These are phyloP conservation scores for Claviceps humidiphila DNA, from an alignment of 2,329 filamentous ascomycete species.

Conservation along the genomic window DNA sequence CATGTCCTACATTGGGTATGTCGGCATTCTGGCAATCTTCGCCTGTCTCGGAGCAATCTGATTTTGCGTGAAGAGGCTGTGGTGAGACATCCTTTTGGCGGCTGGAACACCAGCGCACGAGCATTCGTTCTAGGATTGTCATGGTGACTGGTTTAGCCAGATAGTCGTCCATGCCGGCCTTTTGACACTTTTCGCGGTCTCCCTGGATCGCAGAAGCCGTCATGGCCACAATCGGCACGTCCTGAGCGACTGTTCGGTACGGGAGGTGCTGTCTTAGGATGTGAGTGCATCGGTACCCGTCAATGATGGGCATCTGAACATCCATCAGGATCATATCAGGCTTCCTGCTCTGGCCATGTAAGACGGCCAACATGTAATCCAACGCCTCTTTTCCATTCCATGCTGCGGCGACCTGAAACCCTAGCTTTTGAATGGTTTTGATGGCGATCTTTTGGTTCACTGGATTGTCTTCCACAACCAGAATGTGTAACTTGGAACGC, in stretches of 20 bases:
- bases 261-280: slow-evolving; percentile 54
- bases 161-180: slow-evolving; percentile 66
- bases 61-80: slow-evolving; percentile 17
- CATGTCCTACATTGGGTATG: slow-evolving; percentile 24
- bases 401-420: slow-evolving; percentile 55
- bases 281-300: slow-evolving; percentile 67
- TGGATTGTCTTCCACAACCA: slow-evolving; percentile 69
- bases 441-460: slow-evolving; percentile 67
- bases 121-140: slow-evolving; percentile 54
- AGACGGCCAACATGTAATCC: slow-evolving; percentile 51
- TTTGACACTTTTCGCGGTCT: slow-evolving; percentile 59
- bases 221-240: slow-evolving; percentile 70
- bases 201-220: slow-evolving; percentile 68
- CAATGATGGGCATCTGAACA: slow-evolving; percentile 63
- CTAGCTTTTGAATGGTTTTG: slow-evolving; percentile 60
- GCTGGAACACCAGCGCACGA: slow-evolving; percentile 50
- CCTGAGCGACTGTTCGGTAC: slow-evolving; percentile 44
- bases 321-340: slow-evolving; percentile 72
- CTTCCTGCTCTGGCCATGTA: slow-evolving; percentile 34
- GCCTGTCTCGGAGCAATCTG: slow-evolving; percentile 33
- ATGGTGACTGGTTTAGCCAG: slow-evolving; percentile 62
- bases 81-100: slow-evolving; percentile 14
- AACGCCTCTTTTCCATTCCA: slow-evolving; percentile 72
- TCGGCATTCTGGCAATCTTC: slow-evolving; percentile 30
- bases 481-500: slow-evolving; percentile 50